Base-by-base conservation (phyloP, 371 early-diverging fungal genomes). In the Mucor piriformis region DNA sequence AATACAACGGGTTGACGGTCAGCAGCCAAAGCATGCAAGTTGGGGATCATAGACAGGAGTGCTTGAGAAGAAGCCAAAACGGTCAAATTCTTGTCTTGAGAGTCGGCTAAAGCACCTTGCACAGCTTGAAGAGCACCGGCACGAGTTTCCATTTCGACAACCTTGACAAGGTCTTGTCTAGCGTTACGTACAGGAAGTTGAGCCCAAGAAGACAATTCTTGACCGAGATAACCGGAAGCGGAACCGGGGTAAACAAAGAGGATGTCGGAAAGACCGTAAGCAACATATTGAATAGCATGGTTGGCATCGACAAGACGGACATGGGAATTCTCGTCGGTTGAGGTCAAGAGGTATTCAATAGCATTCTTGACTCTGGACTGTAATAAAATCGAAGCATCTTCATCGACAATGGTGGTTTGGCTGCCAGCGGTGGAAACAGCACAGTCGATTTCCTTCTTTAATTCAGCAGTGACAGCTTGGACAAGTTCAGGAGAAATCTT, bases 51-150 rank as follows among this genome's bases (percentile, higher is more conserved):
- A 50, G 84, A 81, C 12, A 88, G 74, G 44, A 95, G 79, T 0
- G 92, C 90, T 40, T 83, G 86, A 18, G 90, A 88, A n/a, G 88
- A 81, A 0, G 90, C 78, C 48, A 95, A 70, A 25, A 89, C 88
- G 0, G 91, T 70, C 61, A 64, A 12, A 62, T 59, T 15, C 84
- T 86, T 63, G 59, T 59, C 53, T 33, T 51, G 60, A 21, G 64
- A 53, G 24, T 76, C 69, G 13, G 72, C 80, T 50, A 90, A 69
- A 13, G 92, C 89, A 54, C 94, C 96, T 61, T 88, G 88, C 35
- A 93, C 83, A n/a, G 88, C 90, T 24, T 86, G 80, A 15, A 89
- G 88, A 38, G 95, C 94, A 63, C 94, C 94, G 16, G 74, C 66
- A 48, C 93, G 87, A 46, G 95, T 94, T 37, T 86, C 82, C 89